Evolutionary conservation across 2,329 filamentous ascomycete genomes (phyloP), one percentile per base, ranked within the genome.

Genomic region (Helicocarpus griseus): DNA sequence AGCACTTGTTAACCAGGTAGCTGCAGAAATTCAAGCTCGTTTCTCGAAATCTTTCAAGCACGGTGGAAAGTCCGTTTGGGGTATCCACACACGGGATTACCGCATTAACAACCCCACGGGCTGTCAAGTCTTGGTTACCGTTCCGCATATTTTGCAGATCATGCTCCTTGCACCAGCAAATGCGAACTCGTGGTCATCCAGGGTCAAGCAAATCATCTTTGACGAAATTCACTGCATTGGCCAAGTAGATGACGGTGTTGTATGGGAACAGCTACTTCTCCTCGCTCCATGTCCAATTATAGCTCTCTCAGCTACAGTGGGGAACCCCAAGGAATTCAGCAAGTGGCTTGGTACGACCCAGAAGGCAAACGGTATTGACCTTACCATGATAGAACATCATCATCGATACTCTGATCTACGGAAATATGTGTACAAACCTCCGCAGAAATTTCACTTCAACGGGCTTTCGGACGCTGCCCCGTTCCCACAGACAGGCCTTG

Each of bases 211-310:
- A 46, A 89, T 90, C 61, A 88, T 90, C 48, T 90, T 90, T 53
- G 86, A 91, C 60, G 86, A 91, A 68, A 82, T 90, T 1, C 86
- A 91, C 63, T 88, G 80, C 31, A 90, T 91, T 53, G 85, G 86
- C 0, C 82, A 89, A 62, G 78, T 82, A 0, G 83, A 89, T 6
- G 86, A 90, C 57, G 86, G 86, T 49, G 70, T 89, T 1, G 74
- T 89, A 2, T 91, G 85, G 86, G 86, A 91, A 60, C 86, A 90
- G 61, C 73, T 91, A 3, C 70, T 90, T 1, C 74, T 90, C 1
- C 74, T 88, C 54, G 79, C 85, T 0, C 85, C 85, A 1, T 90
- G 85, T 57, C 86, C 85, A 0, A 86, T 91, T 47, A 85, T 90
- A 56, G 86, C 86, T 0, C 75, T 91, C 1, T 90, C 86, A 1